Evolutionary conservation across 768 basidiomycete species (phyloP), one percentile per base, ranked within the genome.

Genomic region (Mrakia frigida): DNA sequence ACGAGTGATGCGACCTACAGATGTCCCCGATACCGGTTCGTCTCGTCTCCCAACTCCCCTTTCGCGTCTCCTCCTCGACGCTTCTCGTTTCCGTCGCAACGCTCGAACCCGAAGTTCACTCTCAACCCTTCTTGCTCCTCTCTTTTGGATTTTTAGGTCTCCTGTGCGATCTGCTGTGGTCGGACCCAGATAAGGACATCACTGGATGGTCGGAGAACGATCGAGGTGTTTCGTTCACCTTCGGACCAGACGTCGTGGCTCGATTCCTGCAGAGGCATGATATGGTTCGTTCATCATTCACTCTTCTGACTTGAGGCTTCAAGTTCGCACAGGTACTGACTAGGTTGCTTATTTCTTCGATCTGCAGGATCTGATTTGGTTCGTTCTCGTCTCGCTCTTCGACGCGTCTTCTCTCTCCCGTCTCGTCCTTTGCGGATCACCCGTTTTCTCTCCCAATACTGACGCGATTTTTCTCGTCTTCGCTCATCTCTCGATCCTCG

Each of bases 21-120:
- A 80, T 33, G 74, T 80, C 21, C 79, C 79, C 23, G 78, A 79
- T 37, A 74, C 69, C 37, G 94, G 95, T 94, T 78, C 46, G 46
- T 50, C 18, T 41, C 39, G 39, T 21, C 46, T 50, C 46, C 16
- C 18, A 2, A 5, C 46, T 2, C 13, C 46, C 6, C 2, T 16
- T 50, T 14, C 46, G 18, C 79, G 89, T 28, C 16, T 69, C 53
- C 35, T 31, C 11, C 25, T 23, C 25, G 18, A 13, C 18, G 6
- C 50, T 6, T n/a, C n/a, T n/a, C 79, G 89, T 46, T 21, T 68
- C 53, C 35, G 25, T 10, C 18, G 31, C 33, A 18, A 14, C 23
- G 3, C 52, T 4, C 35, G 21, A 56, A 23, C 21, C 21, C 31
- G 31, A 28, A 43, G 31, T 35, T 14, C 25, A 23, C 56, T 9